Conservation (phyloP, 768 basidiomycete genomes). For the Mycena kentingensis region DNA sequence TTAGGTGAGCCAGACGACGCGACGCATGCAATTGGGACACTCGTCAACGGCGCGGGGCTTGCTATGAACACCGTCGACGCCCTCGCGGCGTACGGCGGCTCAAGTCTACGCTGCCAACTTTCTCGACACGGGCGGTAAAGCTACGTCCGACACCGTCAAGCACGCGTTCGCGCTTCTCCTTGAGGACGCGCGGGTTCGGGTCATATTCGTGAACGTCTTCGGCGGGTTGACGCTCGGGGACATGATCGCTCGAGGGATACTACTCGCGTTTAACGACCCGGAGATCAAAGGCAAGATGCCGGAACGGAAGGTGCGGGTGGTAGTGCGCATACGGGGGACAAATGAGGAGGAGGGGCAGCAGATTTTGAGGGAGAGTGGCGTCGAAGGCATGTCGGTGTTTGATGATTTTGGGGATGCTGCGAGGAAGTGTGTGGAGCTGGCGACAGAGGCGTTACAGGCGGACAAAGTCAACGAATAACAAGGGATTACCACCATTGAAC, state of each 20-base stretch:
- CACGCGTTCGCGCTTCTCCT: conserved; percentile 79
- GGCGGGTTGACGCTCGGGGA: conserved; percentile 41
- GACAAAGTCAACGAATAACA: no score
- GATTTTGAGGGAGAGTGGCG: conserved; percentile 67
- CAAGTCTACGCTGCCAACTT: conserved; percentile 80
- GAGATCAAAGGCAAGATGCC: no score
- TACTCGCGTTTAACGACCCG: conserved; percentile 70
- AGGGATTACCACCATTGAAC: no score
- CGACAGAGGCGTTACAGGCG: no score
- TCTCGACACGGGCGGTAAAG: conserved; percentile 81
- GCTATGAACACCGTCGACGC: conserved; percentile 90
- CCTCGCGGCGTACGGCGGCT: conserved; percentile 52
- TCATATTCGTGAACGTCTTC: conserved; percentile 80
- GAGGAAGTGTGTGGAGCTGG: conserved; percentile 53
- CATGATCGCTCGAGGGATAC: conserved; percentile 17
- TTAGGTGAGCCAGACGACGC: conserved; percentile 7
- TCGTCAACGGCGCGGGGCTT: conserved; percentile 80
- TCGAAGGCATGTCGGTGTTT: conserved; percentile 66
- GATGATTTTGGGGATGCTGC: conserved; percentile 78
- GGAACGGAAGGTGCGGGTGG: conserved; percentile 55
- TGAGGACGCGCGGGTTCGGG: conserved; percentile 68
- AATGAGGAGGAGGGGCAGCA: conserved; percentile 79
- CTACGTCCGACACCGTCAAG: conserved; percentile 85
- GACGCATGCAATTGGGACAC: conserved; percentile 56
- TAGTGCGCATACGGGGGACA: conserved; percentile 77